These are phyloP conservation scores for Trematosphaeria pertusa DNA, from an alignment of 2,329 filamentous ascomycete genomes.

Conservation along the genomic window DNA sequence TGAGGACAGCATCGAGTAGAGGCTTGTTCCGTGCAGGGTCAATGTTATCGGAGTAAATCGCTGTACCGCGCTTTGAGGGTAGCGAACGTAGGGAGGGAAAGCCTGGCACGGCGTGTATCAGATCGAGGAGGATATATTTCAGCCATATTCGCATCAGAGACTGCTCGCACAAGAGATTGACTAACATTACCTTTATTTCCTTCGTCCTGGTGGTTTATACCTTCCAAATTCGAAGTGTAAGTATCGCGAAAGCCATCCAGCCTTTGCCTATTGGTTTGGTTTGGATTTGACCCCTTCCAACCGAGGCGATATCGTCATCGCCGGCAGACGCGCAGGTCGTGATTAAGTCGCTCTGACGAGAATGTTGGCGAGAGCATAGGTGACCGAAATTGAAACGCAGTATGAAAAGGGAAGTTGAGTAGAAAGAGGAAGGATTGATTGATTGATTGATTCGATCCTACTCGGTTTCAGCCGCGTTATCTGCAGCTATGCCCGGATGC, in stretches of 20 bases:
- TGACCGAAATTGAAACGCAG: no score
- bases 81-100: constrained; percentile 13
- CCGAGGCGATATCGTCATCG: constrained; percentile 11
- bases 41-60: constrained; percentile 27
- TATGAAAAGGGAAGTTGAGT: no score
- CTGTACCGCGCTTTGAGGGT: constrained; percentile 6
- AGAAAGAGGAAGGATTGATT: no score
- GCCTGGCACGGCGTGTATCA: constrained; percentile 7
- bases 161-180: background rate
- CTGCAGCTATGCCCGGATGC: no score
- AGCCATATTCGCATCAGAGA: constrained; percentile 7
- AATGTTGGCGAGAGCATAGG: no score
- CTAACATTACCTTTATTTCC: constrained; percentile 2
- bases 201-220: background rate
- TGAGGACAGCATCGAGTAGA: constrained; percentile 8
- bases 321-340: background rate
- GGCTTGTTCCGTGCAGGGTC: constrained; percentile 5
- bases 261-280: constrained; percentile 16
- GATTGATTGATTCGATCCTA: no score
- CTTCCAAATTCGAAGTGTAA: constrained; percentile 9
- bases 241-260: constrained; percentile 14
- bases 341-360: background rate
- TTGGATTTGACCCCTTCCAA: constrained; percentile 12
- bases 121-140: constrained; percentile 12
- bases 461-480: no score